Evolutionary conservation across 179 eudicot genomes (phyloP).

Genomic region (Spinacia oleracea): DNA sequence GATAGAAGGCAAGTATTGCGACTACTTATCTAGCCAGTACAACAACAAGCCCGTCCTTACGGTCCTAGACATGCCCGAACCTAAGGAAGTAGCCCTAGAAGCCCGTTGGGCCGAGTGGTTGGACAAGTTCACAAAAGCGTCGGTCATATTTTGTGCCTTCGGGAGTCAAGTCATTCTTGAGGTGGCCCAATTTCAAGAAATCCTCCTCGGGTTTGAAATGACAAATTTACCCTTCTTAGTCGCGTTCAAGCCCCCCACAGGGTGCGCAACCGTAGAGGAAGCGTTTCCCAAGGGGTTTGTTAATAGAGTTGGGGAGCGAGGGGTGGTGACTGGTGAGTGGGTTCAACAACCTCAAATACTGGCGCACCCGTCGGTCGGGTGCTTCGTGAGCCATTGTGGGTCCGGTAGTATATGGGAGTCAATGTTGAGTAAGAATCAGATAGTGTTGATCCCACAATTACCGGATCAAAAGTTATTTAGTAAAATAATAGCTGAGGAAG

Average conservation of each 20-base stretch:
- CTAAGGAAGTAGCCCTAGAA: neutral
- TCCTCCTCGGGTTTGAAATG: conserved; percentile 14
- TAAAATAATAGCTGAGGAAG: conserved; percentile 40
- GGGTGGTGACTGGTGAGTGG: conserved; percentile 52
- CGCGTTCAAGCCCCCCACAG: conserved; percentile 49
- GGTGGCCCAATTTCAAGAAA: conserved; percentile 1
- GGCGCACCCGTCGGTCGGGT: conserved; percentile 53
- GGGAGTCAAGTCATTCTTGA: conserved; percentile 7
- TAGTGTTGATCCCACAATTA: conserved; percentile 56
- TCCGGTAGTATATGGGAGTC: conserved; percentile 76
- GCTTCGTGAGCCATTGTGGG: conserved; percentile 66
- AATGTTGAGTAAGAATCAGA: conserved; percentile 40
- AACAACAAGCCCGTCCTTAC: neutral
- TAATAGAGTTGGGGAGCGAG: conserved; percentile 40
- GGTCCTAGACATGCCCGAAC: neutral
- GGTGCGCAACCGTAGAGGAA: conserved; percentile 44
- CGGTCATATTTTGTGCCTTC: neutral
- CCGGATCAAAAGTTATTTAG: conserved; percentile 7
- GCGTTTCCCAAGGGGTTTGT: conserved; percentile 50
- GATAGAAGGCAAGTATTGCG: conserved; percentile 15
- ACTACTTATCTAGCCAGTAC: neutral
- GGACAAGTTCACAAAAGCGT: neutral
- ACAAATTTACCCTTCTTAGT: conserved; percentile 49
- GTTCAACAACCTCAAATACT: conserved; percentile 48
- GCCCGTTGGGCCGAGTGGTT: neutral